phyloP scores from a whole-genome alignment of 768 basidiomycete species.

The Butyriboletus loyo region DNA sequence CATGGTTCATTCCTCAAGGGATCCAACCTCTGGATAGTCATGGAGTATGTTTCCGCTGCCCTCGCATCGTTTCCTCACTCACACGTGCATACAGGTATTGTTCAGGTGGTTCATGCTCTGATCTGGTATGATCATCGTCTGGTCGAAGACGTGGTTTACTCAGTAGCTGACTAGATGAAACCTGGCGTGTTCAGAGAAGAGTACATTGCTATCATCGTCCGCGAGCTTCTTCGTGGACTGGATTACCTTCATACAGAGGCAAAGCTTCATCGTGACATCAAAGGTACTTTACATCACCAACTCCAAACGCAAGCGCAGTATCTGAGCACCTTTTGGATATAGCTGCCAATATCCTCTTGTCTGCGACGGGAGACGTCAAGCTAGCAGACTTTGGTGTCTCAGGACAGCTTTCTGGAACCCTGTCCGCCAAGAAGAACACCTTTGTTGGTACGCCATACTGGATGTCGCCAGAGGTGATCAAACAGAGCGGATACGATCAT shows the following conservation, averaged over 20 bases:
- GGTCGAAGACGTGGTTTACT: conserved; percentile 4
- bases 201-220: conserved; percentile 95
- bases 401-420: conserved; percentile 90
- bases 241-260: conserved; percentile 96
- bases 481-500: conserved; percentile 98
- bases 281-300: conserved; percentile 53
- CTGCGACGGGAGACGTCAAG: conserved; percentile 92
- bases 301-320: too few relatives aligned
- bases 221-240: conserved; percentile 87
- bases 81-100: conserved; percentile 65
- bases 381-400: conserved; percentile 99
- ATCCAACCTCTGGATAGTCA: conserved; percentile 97
- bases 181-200: conserved; percentile 97
- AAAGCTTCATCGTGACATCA: conserved; percentile 98
- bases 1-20: conserved; percentile 96
- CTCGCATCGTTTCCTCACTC: conserved; percentile 1
- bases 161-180: conserved; percentile 72
- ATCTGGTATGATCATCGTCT: conserved; percentile 61
- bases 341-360: conserved; percentile 95
- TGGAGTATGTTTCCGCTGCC: conserved; percentile 66
- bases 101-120: conserved; percentile 96
- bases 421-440: conserved; percentile 96
- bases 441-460: conserved; percentile 98
- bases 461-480: conserved; percentile 99
- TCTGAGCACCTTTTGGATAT: not conserved